Conservation (phyloP, 768 basidiomycete species). For the Psilocybe cyanescens region DNA sequence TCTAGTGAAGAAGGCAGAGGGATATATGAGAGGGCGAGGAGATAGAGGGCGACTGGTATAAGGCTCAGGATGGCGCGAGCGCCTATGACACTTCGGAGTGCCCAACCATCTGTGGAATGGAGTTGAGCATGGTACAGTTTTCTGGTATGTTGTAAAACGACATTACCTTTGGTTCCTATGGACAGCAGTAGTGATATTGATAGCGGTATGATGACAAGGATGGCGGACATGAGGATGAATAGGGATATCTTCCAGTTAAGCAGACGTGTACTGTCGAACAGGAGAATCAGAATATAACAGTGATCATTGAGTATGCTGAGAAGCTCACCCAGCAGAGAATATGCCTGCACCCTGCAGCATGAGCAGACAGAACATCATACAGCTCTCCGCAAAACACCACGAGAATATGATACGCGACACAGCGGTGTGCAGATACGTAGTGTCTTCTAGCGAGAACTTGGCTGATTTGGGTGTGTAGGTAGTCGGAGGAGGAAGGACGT, state of each 20-base stretch:
- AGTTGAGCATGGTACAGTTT: not conserved
- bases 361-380: slow-evolving; percentile 70
- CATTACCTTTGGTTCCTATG: slow-evolving; percentile 33
- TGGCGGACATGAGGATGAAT: slow-evolving; percentile 56
- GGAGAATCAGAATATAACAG: not conserved
- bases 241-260: slow-evolving; percentile 75
- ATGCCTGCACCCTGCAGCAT: slow-evolving; percentile 69
- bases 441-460: slow-evolving; percentile 19
- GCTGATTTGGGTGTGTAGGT: slow-evolving; percentile 30
- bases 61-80: slow-evolving; percentile 46
- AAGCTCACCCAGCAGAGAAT: slow-evolving; percentile 58
- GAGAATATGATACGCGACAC: slow-evolving; percentile 67
- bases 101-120: slow-evolving; percentile 7
- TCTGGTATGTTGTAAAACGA: not conserved
- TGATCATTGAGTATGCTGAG: not conserved
- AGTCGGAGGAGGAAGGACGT: slow-evolving; percentile 40
- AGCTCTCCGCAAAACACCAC: slow-evolving; percentile 75
- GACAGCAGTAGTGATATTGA: slow-evolving; percentile 62
- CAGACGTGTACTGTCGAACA: slow-evolving; percentile 54
- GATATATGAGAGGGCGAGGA: slow-evolving; percentile 66
- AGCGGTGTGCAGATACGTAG: slow-evolving; percentile 48
- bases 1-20: slow-evolving; percentile 62
- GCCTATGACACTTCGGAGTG: slow-evolving; percentile 27
- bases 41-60: slow-evolving; percentile 55
- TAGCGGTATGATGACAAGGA: slow-evolving; percentile 72